Conservation (phyloP, 371 early-diverging fungal genomes). For the Coemansia sp. region DNA sequence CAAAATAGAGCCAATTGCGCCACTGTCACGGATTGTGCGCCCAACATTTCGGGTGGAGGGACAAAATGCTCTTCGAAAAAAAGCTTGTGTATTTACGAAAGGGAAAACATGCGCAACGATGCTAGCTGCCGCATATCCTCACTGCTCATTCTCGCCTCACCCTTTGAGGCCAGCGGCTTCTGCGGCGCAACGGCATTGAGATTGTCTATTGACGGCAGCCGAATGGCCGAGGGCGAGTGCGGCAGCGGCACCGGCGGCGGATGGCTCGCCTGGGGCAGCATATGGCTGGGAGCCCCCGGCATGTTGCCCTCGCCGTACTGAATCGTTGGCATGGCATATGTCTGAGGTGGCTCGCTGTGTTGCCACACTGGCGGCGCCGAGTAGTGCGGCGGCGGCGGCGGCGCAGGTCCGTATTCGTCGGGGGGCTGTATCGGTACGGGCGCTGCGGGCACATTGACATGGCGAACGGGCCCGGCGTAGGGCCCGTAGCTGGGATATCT, state of each 20-base stretch:
- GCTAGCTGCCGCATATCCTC: conserved; percentile 40
- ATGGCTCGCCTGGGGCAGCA: background rate
- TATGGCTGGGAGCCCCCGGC: background rate
- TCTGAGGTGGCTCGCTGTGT: conserved; percentile 27
- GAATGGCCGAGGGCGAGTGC: conserved; percentile 7
- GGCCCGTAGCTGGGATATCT: conserved; percentile 45
- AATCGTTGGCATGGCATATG: conserved; percentile 3
- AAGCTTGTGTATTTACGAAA: background rate
- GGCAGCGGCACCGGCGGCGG: conserved; percentile 3
- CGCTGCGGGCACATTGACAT: conserved; percentile 21
- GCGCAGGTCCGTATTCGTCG: background rate
- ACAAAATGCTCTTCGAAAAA: background rate
- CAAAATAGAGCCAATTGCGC: too few species aligned
- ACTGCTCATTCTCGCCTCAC: conserved; percentile 29
- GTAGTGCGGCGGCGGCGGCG: background rate
- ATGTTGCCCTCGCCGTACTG: background rate
- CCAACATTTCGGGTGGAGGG: background rate
- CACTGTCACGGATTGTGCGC: too few species aligned
- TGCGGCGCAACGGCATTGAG: background rate
- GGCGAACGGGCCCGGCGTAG: conserved; percentile 35
- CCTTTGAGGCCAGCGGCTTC: background rate
- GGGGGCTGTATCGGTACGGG: background rate
- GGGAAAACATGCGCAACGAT: conserved; percentile 16
- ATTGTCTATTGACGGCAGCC: conserved; percentile 25
- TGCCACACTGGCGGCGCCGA: conserved; percentile 25